phyloP scores from a whole-genome alignment of 2,329 filamentous ascomycete genomes.

The Ascochyta viciae-villosae region DNA sequence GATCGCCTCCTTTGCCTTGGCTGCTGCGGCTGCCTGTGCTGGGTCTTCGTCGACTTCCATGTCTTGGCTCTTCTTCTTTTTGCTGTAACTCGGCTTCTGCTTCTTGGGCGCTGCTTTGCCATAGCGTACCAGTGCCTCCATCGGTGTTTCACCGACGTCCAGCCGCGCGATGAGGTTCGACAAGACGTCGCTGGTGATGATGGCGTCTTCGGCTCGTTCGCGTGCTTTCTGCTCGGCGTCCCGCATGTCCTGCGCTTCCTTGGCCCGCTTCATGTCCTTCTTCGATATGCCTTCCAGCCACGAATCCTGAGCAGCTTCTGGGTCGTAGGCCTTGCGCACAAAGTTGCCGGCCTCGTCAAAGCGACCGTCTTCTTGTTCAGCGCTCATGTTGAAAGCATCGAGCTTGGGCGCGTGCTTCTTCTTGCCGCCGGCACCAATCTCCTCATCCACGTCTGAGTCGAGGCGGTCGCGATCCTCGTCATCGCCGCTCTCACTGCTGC shows the following conservation, averaged over 20 bases:
- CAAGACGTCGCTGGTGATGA: conserved; percentile 77
- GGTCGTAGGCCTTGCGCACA: conserved; percentile 85
- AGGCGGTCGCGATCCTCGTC: conserved; percentile 73
- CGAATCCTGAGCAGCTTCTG: conserved; percentile 86
- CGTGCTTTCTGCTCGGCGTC: conserved; percentile 77
- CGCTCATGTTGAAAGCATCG: conserved; percentile 93
- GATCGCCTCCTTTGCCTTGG: conserved; percentile 74
- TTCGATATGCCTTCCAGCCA: conserved; percentile 95
- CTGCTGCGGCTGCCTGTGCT: conserved; percentile 72
- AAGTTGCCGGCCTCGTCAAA: conserved; percentile 94
- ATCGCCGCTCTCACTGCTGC: conserved; percentile 63
- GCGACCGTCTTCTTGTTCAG: conserved; percentile 88
- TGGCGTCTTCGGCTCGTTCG: conserved; percentile 75
- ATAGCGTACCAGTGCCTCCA: conserved; percentile 86
- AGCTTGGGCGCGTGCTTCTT: conserved; percentile 94
- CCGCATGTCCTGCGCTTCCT: conserved; percentile 83
- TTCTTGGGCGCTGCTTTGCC: conserved; percentile 65
- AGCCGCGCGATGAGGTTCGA: conserved; percentile 74
- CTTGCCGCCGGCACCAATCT: conserved; percentile 86
- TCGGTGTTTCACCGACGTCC: conserved; percentile 80
- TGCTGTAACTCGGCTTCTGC: conserved; percentile 56
- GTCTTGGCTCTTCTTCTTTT: conserved; percentile 54
- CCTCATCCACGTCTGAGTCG: conserved; percentile 76
- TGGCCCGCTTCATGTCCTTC: conserved; percentile 89
- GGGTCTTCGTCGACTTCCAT: conserved; percentile 74